Percentiles rank a stretch among this genome's conserved stretches.
phyloP scores from a whole-genome alignment of 768 basidiomycete genomes.

The Terana coerulea region DNA sequence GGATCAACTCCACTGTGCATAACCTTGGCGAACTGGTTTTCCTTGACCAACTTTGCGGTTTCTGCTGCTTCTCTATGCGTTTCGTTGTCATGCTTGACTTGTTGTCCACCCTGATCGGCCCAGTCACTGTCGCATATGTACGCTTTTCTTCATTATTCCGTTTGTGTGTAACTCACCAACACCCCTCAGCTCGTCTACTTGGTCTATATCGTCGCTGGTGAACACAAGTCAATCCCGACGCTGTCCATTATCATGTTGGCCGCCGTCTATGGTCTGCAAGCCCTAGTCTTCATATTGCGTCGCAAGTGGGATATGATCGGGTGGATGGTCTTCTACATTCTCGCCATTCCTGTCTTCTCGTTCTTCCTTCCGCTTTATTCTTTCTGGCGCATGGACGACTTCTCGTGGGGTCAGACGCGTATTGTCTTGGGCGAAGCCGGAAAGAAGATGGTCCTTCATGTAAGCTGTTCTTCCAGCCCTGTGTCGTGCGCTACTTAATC shows the following conservation, averaged over 20 bases:
- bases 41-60: conserved; percentile 88
- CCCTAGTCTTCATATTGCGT: conserved; percentile 85
- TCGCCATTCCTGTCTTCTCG: conserved; percentile 91
- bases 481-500: neutral
- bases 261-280: conserved; percentile 90
- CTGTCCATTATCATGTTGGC: conserved; percentile 90
- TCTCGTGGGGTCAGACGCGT: conserved; percentile 94
- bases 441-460: conserved; percentile 94
- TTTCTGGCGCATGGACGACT: conserved; percentile 98
- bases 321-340: conserved; percentile 95
- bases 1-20: conserved; percentile 99
- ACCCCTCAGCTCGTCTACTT: conserved; percentile 74
- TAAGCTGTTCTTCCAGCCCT: conserved; percentile 35
- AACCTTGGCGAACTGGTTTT: conserved; percentile 93
- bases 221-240: conserved; percentile 66
- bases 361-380: conserved; percentile 92
- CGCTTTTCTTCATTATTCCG: conserved; percentile 32
- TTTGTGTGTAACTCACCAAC: conserved; percentile 1
- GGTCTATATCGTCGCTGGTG: conserved; percentile 70
- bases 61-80: conserved; percentile 99
- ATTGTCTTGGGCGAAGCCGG: conserved; percentile 91
- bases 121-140: conserved; percentile 87
- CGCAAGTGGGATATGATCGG: conserved; percentile 99
- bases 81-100: conserved; percentile 98
- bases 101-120: conserved; percentile 79